Evolutionary conservation across 2,329 filamentous ascomycete species (phyloP), one percentile per base, ranked within the genome.

Genomic region (Drechslerella stenobrocha): DNA sequence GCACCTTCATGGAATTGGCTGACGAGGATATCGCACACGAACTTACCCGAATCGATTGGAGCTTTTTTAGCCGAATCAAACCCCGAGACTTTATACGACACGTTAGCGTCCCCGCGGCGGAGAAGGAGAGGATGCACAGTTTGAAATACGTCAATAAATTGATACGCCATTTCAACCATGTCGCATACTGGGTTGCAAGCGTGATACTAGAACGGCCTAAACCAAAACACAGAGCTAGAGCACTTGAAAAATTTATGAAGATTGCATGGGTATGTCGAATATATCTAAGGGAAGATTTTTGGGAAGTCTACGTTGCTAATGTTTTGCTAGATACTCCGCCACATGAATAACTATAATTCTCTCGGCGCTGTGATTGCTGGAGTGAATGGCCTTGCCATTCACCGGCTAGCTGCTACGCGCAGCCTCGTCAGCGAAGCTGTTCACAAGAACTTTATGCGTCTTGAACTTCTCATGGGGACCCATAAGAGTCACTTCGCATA

Each of bases 271-370:
- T 80, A 71, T 60, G 76, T 72, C 28, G 26, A 48, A 18, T 26
- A 22, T 47, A 24, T 51, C 48, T 76, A 78, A 48, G 11, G 24
- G 51, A 58, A 22, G 9, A 23, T 22, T 45, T 18, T 24, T 15
- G 18, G 18, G 24, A 52, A n/a, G 40, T 15, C 2, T 23, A 11
- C n/a, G 24, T 51, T n/a, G 35, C 45, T 44, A 56, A 60, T 28
- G 35, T 8, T 48, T 47, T 34, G 63, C 18, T 24, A 87, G 73
- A 92, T 90, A 78, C 80, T 98, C 50, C 87, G 93, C 35, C 87
- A 91, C 74, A 79, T 96, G 69, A 96, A 97, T 79, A 97, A 98
- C 76, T 98, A 97, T 80, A 97, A 97, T 75, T 88, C 90, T 0
- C 80, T 98, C 1, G 92, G 91, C n/a, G 92, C 93, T 5, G 85